Evolutionary conservation across 2,329 filamentous ascomycete genomes (phyloP).

Genomic region (Trichophyton mentagrophytes): DNA sequence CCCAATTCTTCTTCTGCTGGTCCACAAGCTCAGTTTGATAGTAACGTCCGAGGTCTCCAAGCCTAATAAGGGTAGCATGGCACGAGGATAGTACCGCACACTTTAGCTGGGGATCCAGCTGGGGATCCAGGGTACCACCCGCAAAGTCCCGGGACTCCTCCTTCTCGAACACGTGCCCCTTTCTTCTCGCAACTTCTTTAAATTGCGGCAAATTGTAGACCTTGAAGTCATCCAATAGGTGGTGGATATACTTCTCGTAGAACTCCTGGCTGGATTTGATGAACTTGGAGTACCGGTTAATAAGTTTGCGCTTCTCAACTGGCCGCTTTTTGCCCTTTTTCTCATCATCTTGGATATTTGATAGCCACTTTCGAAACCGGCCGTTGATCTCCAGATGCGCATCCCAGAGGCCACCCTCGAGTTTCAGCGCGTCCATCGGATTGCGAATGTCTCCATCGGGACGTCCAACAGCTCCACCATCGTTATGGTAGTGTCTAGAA

Average conservation of each 20-base stretch:
- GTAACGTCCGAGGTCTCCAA: constrained; percentile 85
- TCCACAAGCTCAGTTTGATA: constrained; percentile 55
- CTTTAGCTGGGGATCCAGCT: constrained; percentile 42
- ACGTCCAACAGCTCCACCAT: not conserved
- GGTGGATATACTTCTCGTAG: constrained; percentile 74
- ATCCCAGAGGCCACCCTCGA: constrained; percentile 65
- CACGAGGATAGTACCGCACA: constrained; percentile 58
- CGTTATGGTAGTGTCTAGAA: not conserved
- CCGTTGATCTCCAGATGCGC: constrained; percentile 65
- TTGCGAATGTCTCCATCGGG: not conserved
- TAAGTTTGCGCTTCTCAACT: constrained; percentile 60
- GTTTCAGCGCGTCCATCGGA: constrained; percentile 41
- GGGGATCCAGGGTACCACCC: constrained; percentile 24
- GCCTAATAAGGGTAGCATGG: constrained; percentile 68
- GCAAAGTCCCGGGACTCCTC: constrained; percentile 26
- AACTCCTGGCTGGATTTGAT: constrained; percentile 79
- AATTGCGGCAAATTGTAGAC: constrained; percentile 45
- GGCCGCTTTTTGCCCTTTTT: constrained; percentile 37
- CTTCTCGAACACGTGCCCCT: constrained; percentile 32
- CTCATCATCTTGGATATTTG: constrained; percentile 39
- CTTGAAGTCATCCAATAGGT: constrained; percentile 40
- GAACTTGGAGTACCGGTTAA: constrained; percentile 70
- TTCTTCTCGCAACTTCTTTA: constrained; percentile 39
- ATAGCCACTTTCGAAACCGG: constrained; percentile 60
- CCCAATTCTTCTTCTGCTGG: constrained; percentile 62